These are phyloP conservation scores for Cyphellophora attinorum DNA, from an alignment of 2,329 filamentous ascomycete genomes.

Conservation along the genomic window DNA sequence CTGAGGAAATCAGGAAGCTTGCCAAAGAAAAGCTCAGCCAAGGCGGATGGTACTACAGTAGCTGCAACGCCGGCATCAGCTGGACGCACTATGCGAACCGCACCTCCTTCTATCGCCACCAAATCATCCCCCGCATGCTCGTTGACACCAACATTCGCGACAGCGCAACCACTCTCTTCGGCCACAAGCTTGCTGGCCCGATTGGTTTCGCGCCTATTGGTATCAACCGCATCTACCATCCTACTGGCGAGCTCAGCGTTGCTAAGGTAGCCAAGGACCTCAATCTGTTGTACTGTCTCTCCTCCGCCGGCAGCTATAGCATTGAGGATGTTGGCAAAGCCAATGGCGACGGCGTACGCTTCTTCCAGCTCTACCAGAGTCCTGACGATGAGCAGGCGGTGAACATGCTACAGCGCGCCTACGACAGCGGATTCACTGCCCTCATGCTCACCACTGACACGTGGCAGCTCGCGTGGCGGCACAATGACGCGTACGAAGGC, in stretches of 20 bases:
- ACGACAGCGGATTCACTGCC: conserved; percentile 45
- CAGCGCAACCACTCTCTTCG: conserved; percentile 49
- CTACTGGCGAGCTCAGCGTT: conserved; percentile 48
- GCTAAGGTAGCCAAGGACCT: conserved; percentile 52
- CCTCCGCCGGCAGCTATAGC: conserved; percentile 44
- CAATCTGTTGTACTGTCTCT: conserved; percentile 50
- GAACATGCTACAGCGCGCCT: conserved; percentile 46
- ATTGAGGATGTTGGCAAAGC: conserved; percentile 51
- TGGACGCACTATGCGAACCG: conserved; percentile 47
- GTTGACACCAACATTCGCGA: conserved; percentile 52
- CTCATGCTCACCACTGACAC: conserved; percentile 53
- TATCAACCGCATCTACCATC: conserved; percentile 58
- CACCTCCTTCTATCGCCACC: conserved; percentile 55
- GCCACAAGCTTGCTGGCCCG: conserved; percentile 49
- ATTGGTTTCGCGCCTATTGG: conserved; percentile 58
- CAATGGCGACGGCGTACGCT: conserved; percentile 30
- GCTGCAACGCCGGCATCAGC: conserved; percentile 27
- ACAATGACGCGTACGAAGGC: conserved; percentile 45
- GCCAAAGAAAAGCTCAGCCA: conserved; percentile 48
- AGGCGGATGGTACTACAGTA: conserved; percentile 42
- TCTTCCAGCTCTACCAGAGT: conserved; percentile 57
- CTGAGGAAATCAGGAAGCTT: conserved; percentile 48
- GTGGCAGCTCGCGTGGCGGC: conserved; percentile 54
- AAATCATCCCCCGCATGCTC: conserved; percentile 52
- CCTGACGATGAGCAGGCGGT: conserved; percentile 52